Base-by-base conservation (phyloP, 148 eudicot genomes). In the Spergularia bocconei region DNA sequence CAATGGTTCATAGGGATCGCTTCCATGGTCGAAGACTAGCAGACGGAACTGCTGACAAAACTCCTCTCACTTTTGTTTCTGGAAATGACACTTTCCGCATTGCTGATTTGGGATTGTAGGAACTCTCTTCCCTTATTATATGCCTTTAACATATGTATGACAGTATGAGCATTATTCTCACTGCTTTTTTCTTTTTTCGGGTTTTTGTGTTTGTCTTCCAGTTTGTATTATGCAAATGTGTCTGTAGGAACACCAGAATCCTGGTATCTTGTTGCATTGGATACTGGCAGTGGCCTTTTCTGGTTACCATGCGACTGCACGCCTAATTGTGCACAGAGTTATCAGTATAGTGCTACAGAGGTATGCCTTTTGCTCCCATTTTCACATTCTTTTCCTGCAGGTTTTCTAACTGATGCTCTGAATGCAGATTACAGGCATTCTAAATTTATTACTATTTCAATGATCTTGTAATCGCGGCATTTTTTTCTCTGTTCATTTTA, bases 281-380 rank as follows among this genome's bases (percentile, higher is more conserved):
- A 94, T 80, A 94, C 97, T 0, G 98, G 98, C 68, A 94, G 98
- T 69, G 84, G 86, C 77, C 82, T 88, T 67, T 94, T 94, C 75
- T 94, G 98, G 98, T 77, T 94, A 73, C 98, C 98, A 13, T 94
- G 98, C 60, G 97, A 94, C 78, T 94, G 98, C 29, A 55, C 48
- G 48, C 62, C 83, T 67, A 53, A 72, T 33, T 81, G 83, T 61
- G n/a, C 41, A 39, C 36, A 53, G 12, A 20, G 38, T n/a, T 19
- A 53, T 19, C 13, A 72, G 36, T 6, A 60, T 13, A 60, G 44
- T 77, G 50, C 80, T 41, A 41, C 64, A 41, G 48, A 71, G 80
- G 80, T 78, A 76, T 52, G 11, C 2, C 7, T 11, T 52, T 16
- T 16, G 14, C 1, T 9, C 15, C 21, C 63, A 53, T 44, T 44